A percentile compares a stretch with the other conserved stretches of the same genome.
phyloP scores from a whole-genome alignment of 1,139 yeast species.

The Taphrina flavorubra region DNA sequence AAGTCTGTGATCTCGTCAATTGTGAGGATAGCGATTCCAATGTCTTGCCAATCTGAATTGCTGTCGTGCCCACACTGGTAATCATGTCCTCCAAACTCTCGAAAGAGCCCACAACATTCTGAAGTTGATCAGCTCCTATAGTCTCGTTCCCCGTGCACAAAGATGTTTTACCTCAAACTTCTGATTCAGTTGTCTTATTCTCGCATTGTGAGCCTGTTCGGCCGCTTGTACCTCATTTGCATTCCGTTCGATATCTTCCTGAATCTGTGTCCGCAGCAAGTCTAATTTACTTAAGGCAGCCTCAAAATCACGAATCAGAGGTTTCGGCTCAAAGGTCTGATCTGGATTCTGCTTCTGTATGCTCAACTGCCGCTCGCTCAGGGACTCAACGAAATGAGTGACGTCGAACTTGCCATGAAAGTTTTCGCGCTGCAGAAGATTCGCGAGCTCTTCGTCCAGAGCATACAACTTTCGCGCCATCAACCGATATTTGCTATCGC shows the following conservation, averaged over 20 bases:
- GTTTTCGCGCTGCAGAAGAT: conserved; percentile 24
- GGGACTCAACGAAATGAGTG: conserved; percentile 20
- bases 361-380: conserved; percentile 30
- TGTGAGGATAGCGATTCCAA: conserved; percentile 76
- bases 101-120: conserved; percentile 39
- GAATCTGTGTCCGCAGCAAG: conserved; percentile 32
- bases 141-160: background rate
- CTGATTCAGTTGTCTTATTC: conserved; percentile 31
- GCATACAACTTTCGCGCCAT: conserved; percentile 19
- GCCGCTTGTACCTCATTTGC: conserved; percentile 43
- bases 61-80: conserved; percentile 38
- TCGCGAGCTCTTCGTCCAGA: conserved; percentile 21
- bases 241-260: conserved; percentile 31
- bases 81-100: conserved; percentile 40
- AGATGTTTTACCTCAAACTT: conserved; percentile 37
- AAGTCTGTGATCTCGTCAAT: conserved; percentile 64
- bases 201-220: conserved; percentile 43
- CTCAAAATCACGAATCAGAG: conserved; percentile 91
- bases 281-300: conserved; percentile 62
- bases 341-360: conserved; percentile 18
- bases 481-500: background rate
- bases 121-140: background rate
- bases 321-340: conserved; percentile 74
- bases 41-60: conserved; percentile 57
- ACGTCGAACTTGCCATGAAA: conserved; percentile 39